Percentiles rank a stretch among this genome's conserved stretches.
Evolutionary conservation across 2,329 filamentous ascomycete species (phyloP).

Genomic region (Aspergillus spinulosporus): DNA sequence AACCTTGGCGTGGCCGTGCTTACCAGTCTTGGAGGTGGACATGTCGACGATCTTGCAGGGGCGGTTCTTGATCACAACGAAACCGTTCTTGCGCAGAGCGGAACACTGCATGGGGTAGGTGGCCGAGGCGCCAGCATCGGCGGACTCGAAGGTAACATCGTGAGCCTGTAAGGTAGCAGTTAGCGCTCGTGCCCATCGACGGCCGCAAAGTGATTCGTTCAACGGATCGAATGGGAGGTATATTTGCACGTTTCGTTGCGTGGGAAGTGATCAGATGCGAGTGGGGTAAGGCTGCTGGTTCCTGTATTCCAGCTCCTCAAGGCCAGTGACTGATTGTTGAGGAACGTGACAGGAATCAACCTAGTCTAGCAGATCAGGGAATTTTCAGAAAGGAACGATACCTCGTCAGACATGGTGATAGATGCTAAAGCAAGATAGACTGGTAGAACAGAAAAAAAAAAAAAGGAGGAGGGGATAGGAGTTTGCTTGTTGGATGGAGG

Average conservation of each 20-base stretch:
- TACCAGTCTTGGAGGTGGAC: slow-evolving; percentile 99
- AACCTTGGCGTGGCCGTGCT: slow-evolving; percentile 99
- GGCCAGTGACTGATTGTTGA: slow-evolving; percentile 26
- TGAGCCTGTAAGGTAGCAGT: slow-evolving; percentile 50
- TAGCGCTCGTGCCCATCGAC: slow-evolving; percentile 7
- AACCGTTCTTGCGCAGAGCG: slow-evolving; percentile 98
- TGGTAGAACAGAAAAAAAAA: slow-evolving; percentile 11
- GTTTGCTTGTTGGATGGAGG: slow-evolving; percentile 12
- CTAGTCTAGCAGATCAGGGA: slow-evolving; percentile 18
- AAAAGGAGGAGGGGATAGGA: slow-evolving; percentile 24
- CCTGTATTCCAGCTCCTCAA: slow-evolving; percentile 30
- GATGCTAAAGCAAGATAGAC: slow-evolving; percentile 30
- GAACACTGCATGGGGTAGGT: slow-evolving; percentile 99
- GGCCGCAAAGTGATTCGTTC: neutral
- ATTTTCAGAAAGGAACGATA: slow-evolving; percentile 45
- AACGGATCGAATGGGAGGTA: neutral
- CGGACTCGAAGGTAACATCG: slow-evolving; percentile 82
- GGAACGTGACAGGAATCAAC: slow-evolving; percentile 8
- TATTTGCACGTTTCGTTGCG: slow-evolving; percentile 14
- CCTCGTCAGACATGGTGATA: slow-evolving; percentile 67
- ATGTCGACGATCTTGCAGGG: slow-evolving; percentile 99
- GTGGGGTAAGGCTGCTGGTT: slow-evolving; percentile 17
- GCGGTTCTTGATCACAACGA: slow-evolving; percentile 97
- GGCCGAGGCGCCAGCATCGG: slow-evolving; percentile 90
- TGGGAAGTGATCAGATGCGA: slow-evolving; percentile 14